These are phyloP conservation scores for Lasiodiplodia sp. DNA, from an alignment of 2,329 filamentous ascomycete genomes.

Conservation along the genomic window DNA sequence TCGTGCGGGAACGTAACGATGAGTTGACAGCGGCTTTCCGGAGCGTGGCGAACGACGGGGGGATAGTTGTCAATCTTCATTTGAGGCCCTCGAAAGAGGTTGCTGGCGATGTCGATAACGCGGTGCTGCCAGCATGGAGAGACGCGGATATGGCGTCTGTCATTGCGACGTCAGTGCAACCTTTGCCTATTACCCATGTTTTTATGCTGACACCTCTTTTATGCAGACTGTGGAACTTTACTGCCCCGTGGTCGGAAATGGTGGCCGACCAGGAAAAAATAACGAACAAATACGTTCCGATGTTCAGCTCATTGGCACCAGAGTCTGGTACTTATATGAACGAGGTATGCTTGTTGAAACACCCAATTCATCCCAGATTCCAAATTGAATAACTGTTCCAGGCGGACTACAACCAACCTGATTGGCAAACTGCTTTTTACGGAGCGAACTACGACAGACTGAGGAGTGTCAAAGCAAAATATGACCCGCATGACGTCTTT, in stretches of 20 bases:
- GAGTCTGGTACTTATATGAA: constrained; percentile 33
- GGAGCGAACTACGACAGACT: constrained; percentile 37
- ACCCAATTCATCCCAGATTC: not conserved
- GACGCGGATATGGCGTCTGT: not conserved
- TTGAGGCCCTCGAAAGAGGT: constrained; percentile 33
- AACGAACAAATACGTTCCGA: not conserved
- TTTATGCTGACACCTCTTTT: not conserved
- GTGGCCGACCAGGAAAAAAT: constrained; percentile 32
- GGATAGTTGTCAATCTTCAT: constrained; percentile 4
- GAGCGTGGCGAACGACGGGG: constrained; percentile 4
- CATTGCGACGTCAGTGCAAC: not conserved
- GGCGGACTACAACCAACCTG: constrained; percentile 38
- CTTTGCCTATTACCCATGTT: not conserved
- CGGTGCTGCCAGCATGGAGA: constrained; percentile 1
- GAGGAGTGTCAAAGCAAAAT: constrained; percentile 35
- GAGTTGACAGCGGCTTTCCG: constrained; percentile 34
- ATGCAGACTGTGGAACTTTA: not conserved
- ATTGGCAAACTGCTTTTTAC: constrained; percentile 40
- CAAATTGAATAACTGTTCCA: not conserved
- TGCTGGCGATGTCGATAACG: constrained; percentile 28
- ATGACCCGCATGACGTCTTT: constrained; percentile 36
- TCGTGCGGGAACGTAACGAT: constrained; percentile 31
- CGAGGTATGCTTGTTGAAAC: constrained; percentile 31
- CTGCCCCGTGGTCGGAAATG: constrained; percentile 22
- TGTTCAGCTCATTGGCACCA: constrained; percentile 34